Evolutionary conservation across 2,329 filamentous ascomycete genomes (phyloP).

Genomic region (Fusarium dimerum): DNA sequence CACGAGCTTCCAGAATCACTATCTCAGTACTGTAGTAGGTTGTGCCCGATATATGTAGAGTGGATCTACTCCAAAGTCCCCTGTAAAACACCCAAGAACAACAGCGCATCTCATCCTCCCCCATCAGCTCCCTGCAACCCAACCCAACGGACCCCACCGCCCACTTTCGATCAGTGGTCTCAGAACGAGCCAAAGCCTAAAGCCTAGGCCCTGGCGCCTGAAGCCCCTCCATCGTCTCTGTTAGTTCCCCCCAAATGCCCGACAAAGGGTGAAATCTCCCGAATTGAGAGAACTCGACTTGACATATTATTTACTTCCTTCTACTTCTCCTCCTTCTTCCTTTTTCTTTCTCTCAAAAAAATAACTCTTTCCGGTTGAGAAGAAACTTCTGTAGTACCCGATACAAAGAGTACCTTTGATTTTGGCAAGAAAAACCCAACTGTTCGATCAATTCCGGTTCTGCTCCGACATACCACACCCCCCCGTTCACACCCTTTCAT

Average conservation of each 20-base stretch:
- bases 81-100: background rate
- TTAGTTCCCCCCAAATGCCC: background rate
- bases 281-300: too few species aligned
- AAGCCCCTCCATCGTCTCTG: background rate
- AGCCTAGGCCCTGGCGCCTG: background rate
- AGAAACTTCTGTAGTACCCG: background rate
- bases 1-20: too few species aligned
- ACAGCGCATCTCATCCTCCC: background rate
- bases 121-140: conserved; percentile 29
- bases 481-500: background rate
- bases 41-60: too few species aligned
- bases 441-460: background rate
- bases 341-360: background rate
- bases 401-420: background rate
- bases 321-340: background rate
- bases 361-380: too few species aligned
- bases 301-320: background rate
- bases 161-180: conserved; percentile 27
- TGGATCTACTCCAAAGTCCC: background rate
- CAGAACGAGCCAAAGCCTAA: conserved; percentile 7
- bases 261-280: too few species aligned
- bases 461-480: background rate
- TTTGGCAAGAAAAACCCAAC: background rate
- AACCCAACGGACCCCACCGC: conserved; percentile 31
- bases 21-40: too few species aligned